Conservation (phyloP, 345 rosid genomes). For the Excoecaria agallocha region DNA sequence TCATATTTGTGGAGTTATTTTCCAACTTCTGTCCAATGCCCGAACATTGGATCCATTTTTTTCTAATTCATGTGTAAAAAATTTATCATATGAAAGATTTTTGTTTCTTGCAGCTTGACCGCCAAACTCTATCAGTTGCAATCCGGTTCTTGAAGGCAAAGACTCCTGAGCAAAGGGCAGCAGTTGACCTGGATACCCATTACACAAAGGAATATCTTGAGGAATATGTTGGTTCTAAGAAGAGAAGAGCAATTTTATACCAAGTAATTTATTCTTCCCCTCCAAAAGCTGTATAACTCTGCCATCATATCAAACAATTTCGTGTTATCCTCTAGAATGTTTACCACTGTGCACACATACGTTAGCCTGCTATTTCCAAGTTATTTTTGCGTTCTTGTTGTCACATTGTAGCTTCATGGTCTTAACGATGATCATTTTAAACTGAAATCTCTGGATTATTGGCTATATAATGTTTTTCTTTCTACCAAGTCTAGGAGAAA, state of each 20-base stretch:
- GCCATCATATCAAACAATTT: not conserved
- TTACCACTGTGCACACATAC: not conserved
- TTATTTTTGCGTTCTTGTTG: not conserved
- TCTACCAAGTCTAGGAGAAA: not conserved
- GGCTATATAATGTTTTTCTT: not conserved
- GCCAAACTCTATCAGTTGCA: conserved; percentile 65
- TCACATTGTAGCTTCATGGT: not conserved
- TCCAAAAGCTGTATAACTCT: conserved; percentile 8
- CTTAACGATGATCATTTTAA: not conserved
- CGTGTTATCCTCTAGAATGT: not conserved
- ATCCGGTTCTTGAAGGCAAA: conserved; percentile 81
- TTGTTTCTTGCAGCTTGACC: conserved; percentile 56
- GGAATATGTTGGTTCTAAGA: conserved; percentile 57
- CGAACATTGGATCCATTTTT: not conserved
- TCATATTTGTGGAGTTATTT: not conserved
- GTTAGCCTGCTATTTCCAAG: not conserved
- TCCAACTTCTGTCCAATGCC: not conserved
- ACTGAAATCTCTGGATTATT: not conserved
- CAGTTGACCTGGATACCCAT: conserved; percentile 97
- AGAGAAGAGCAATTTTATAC: conserved; percentile 69
- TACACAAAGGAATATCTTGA: conserved; percentile 81
- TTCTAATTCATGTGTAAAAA: not conserved
- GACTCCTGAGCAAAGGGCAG: conserved; percentile 91
- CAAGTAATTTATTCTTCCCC: conserved; percentile 43
- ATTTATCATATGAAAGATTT: not conserved